These are phyloP conservation scores for Rhipidocladum racemiflorum DNA, from an alignment of 176 grass and related monocot species.

Conservation along the genomic window DNA sequence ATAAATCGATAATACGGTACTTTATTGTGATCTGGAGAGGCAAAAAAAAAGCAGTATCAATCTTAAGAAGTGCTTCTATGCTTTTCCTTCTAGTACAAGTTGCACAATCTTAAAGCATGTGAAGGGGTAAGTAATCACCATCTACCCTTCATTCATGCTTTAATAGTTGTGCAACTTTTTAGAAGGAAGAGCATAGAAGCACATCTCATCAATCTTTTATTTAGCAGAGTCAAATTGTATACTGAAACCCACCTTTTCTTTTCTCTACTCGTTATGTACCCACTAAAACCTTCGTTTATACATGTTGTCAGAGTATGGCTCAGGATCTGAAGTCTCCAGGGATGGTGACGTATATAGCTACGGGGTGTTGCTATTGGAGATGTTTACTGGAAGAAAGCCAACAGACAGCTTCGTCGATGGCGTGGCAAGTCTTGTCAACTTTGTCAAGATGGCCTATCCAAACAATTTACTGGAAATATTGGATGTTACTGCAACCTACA, in stretches of 20 bases:
- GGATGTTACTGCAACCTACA: conserved; percentile 25
- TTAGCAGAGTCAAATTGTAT: not conserved
- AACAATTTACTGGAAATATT: conserved; percentile 25
- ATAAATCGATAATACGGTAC: not conserved
- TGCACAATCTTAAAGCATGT: too few species aligned
- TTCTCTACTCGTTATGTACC: not conserved
- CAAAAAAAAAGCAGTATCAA: too few species aligned
- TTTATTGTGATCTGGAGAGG: not conserved
- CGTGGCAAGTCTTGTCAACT: conserved; percentile 19
- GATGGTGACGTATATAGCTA: conserved; percentile 48
- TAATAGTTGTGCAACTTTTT: too few species aligned
- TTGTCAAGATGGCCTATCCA: conserved; percentile 33
- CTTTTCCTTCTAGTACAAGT: too few species aligned
- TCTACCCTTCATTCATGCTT: too few species aligned
- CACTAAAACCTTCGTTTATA: conserved; percentile 2
- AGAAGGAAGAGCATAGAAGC: too few species aligned
- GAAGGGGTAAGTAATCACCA: too few species aligned
- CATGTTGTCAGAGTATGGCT: conserved; percentile 35
- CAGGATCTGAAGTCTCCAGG: conserved; percentile 31
- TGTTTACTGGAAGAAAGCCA: conserved; percentile 49
- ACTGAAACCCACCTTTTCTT: not conserved
- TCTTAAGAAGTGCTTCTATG: too few species aligned
- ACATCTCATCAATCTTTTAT: not conserved
- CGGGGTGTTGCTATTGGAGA: conserved; percentile 39
- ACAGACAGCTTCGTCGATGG: conserved; percentile 8